Percentiles rank a stretch among this genome's conserved stretches.
Evolutionary conservation across 108 stramenopile species (phyloP).

Genomic region (Cyclotella distinguenda): DNA sequence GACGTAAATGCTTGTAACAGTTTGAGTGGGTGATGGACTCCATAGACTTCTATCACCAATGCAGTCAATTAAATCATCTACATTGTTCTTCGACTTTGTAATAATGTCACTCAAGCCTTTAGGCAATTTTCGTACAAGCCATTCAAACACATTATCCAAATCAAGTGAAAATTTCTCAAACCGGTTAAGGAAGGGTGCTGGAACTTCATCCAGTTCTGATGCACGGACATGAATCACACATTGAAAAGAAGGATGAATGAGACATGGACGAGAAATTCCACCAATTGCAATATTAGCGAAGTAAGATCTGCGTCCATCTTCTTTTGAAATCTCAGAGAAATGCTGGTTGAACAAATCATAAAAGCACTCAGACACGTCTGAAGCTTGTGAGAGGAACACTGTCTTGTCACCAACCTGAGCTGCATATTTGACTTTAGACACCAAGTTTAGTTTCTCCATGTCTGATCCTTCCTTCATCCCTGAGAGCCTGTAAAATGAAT

Average conservation of each 20-base stretch:
- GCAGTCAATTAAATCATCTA: slow-evolving; percentile 6
- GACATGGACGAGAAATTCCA: slow-evolving; percentile 26
- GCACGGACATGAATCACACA: slow-evolving; percentile 35
- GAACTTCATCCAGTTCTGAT: slow-evolving; percentile 19
- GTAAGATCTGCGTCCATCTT: slow-evolving; percentile 11
- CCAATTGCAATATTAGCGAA: slow-evolving; percentile 49
- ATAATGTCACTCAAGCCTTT: slow-evolving; percentile 4
- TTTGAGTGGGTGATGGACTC: slow-evolving; percentile 19
- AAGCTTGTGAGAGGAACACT: slow-evolving; percentile 30
- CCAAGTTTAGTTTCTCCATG: slow-evolving; percentile 26
- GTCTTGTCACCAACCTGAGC: slow-evolving; percentile 35
- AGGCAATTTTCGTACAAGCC: slow-evolving; percentile 11
- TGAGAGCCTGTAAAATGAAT: slow-evolving; percentile 21
- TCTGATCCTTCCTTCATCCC: slow-evolving; percentile 25
- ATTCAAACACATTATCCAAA: slow-evolving; percentile 33
- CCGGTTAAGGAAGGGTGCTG: slow-evolving; percentile 45
- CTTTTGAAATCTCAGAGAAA: slow-evolving; percentile 29
- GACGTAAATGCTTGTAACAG: slow-evolving; percentile 31
- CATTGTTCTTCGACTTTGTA: background rate
- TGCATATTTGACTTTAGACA: slow-evolving; percentile 34
- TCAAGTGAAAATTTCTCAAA: slow-evolving; percentile 45
- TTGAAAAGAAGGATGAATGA: slow-evolving; percentile 21
- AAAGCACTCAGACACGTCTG: slow-evolving; percentile 38
- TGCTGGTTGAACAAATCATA: slow-evolving; percentile 54
- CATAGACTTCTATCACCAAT: slow-evolving; percentile 13